Evolutionary conservation across 1,139 yeast genomes (phyloP).

Genomic region (Hemisphaericaspora lyxosophila): DNA sequence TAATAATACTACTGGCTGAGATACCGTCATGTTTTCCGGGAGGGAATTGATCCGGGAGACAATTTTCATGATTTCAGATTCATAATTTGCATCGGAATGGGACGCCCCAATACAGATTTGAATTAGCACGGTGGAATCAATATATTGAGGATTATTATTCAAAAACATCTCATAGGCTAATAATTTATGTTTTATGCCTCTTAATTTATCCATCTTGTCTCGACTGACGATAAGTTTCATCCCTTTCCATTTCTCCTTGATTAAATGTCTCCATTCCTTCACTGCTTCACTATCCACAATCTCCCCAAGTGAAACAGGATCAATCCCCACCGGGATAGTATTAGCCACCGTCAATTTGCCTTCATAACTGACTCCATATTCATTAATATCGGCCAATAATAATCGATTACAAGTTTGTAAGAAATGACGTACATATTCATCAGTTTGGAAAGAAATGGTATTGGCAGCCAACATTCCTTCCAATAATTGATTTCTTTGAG

Average conservation of each 20-base stretch:
- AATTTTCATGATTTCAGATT: conserved; percentile 69
- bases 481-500: conserved; percentile 75
- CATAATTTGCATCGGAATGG: conserved; percentile 53
- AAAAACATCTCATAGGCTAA: conserved; percentile 84
- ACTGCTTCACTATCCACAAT: conserved; percentile 55
- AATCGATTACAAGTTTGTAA: conserved; percentile 85
- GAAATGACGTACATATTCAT: conserved; percentile 92
- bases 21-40: conserved; percentile 68
- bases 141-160: conserved; percentile 65
- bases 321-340: conserved; percentile 84
- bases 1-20: conserved; percentile 82
- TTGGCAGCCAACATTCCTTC: conserved; percentile 90
- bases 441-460: conserved; percentile 84
- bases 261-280: conserved; percentile 63
- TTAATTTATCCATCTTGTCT: conserved; percentile 81
- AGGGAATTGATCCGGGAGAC: conserved; percentile 83
- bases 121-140: conserved; percentile 70
- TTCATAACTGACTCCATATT: conserved; percentile 63
- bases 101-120: conserved; percentile 73
- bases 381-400: conserved; percentile 76
- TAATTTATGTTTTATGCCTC: conserved; percentile 87
- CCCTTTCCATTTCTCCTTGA: conserved; percentile 75
- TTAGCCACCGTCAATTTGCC: conserved; percentile 68
- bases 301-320: conserved; percentile 58
- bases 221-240: conserved; percentile 78